Percentiles rank a stretch among this genome's conserved stretches.
These are phyloP conservation scores for Bocquillonia castaneifolia DNA, from an alignment of 441 rosid genomes.

Conservation along the genomic window DNA sequence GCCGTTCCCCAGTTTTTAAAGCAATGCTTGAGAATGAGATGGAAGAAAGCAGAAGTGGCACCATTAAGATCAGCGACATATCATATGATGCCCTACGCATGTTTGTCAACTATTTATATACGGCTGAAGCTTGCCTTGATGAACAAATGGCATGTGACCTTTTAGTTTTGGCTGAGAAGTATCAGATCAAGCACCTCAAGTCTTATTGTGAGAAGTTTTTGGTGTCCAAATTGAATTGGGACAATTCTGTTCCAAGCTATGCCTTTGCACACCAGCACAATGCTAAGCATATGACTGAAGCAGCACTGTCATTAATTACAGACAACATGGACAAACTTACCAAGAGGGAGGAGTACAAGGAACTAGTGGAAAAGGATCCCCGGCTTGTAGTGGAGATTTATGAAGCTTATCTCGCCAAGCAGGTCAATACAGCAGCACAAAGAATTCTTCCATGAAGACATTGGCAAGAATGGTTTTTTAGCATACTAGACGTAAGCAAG, in stretches of 20 bases:
- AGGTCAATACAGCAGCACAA: slow-evolving; percentile 68
- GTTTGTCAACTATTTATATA: slow-evolving; percentile 64
- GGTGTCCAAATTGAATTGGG: slow-evolving; percentile 71
- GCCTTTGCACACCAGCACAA: slow-evolving; percentile 86
- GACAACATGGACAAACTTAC: slow-evolving; percentile 81
- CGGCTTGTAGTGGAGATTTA: slow-evolving; percentile 73
- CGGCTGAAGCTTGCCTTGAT: slow-evolving; percentile 73
- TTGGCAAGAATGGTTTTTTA: slow-evolving; percentile 4
- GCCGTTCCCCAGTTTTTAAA: slow-evolving; percentile 76
- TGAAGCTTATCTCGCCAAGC: slow-evolving; percentile 65
- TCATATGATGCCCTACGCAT: slow-evolving; percentile 61
- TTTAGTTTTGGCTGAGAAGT: slow-evolving; percentile 76
- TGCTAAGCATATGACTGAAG: slow-evolving; percentile 60
- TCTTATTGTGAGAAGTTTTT: slow-evolving; percentile 63
- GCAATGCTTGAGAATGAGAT: slow-evolving; percentile 85
- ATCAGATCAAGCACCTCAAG: slow-evolving; percentile 79
- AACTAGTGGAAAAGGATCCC: slow-evolving; percentile 77
- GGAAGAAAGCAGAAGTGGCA: slow-evolving; percentile 88
- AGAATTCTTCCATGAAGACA: slow-evolving; percentile 31
- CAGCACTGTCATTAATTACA: slow-evolving; percentile 56
- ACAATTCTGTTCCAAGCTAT: slow-evolving; percentile 67
- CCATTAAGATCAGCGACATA: slow-evolving; percentile 66
- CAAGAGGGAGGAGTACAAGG: slow-evolving; percentile 55
- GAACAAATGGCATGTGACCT: slow-evolving; percentile 82
- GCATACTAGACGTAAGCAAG: background rate